phyloP scores from a whole-genome alignment of 768 basidiomycete genomes.

The Amanita rimosa region DNA sequence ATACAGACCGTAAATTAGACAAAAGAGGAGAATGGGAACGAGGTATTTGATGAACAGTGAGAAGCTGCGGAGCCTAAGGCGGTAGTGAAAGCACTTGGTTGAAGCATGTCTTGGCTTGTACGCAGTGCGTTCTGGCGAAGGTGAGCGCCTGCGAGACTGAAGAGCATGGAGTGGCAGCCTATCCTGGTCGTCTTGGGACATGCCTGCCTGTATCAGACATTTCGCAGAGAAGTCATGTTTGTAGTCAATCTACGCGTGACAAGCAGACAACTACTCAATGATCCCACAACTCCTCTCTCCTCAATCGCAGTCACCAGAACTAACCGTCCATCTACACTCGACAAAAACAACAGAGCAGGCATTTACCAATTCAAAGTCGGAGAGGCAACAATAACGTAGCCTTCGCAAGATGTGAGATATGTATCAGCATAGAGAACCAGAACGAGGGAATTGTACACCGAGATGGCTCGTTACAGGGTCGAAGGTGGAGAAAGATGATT shows the following conservation, averaged over 20 bases:
- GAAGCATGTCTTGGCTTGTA: neutral
- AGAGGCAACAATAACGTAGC: neutral
- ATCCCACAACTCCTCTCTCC: neutral
- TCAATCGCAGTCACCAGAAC: neutral
- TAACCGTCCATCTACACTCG: neutral
- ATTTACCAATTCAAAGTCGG: neutral
- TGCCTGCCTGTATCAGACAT: neutral
- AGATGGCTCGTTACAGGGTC: neutral
- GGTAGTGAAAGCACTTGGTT: neutral
- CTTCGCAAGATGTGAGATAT: neutral
- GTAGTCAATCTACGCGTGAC: neutral
- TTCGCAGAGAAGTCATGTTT: neutral
- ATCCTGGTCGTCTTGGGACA: slow-evolving; percentile 1
- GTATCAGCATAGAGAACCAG: neutral
- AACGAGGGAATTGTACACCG: neutral
- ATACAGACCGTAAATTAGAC: slow-evolving; percentile 38
- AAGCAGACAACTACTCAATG: neutral
- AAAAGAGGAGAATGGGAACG: slow-evolving; percentile 24
- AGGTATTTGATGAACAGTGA: slow-evolving; percentile 31
- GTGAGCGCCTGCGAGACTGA: neutral
- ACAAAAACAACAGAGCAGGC: neutral
- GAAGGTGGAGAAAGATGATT: neutral
- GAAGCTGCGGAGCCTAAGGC: slow-evolving; percentile 19
- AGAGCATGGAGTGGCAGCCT: slow-evolving; percentile 1
- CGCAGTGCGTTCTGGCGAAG: neutral